Base-by-base conservation (phyloP, 1,139 yeast species). In the Magnusiomyces starmeri region DNA sequence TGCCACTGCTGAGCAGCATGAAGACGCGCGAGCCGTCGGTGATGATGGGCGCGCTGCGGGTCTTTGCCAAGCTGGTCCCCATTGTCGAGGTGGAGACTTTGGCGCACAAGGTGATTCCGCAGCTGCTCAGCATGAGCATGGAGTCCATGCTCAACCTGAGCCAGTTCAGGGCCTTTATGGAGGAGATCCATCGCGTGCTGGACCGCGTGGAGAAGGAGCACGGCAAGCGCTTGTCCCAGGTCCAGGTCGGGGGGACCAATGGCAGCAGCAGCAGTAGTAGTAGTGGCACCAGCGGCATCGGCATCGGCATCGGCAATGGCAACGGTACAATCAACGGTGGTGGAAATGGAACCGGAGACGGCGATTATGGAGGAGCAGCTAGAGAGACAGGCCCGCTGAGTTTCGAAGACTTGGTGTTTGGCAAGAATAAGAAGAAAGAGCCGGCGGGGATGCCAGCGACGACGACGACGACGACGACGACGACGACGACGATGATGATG, bases 1-100 rank as follows among this genome's bases (percentile, higher is more conserved):
- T 90, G 32, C 96, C 96, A 0, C 70, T 90, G 21, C 72, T 90
- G 54, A 78, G 79, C 59, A 78, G 80, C 21, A 78, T 86, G 75
- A 86, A 87, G 65, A 83, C 94, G 25, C 74, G 94, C 55, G 94
- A 87, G 59, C 77, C 85, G 35, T 73, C 82, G 53, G 82, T 87
- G 29, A 77, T 86, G 41, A 68, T 73, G 59, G 75, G 77, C 26
- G 75, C 84, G 1, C 67, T 85, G 49, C 66, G 66, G 3, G 78
- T 85, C 20, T 83, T 82, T 62, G 69, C 69, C 25, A 68, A 72
- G 21, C 55, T 70, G 12, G 57, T 62, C 4, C 52, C 59, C 4
- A 61, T 73, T 20, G 68, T 77, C 12, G 75, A 70, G 37, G 68
- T 71, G 32, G 71, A 69, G n/a, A 71, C 69, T 16, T 60, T 77